Conservation (phyloP, 2,329 filamentous ascomycete genomes). For the Exophiala oligosperma region DNA sequence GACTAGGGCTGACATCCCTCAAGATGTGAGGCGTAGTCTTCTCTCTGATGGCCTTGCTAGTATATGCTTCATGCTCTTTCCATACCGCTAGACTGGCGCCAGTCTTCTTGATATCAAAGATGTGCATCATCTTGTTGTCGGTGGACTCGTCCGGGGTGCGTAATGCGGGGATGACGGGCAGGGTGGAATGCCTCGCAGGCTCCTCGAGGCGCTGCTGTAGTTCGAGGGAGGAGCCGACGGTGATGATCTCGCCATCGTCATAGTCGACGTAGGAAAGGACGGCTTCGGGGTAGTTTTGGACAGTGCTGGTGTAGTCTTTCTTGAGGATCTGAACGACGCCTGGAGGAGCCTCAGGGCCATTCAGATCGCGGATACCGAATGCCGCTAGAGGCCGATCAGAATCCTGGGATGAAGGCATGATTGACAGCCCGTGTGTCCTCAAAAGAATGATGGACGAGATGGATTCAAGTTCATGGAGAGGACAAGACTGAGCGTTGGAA, state of each 20-base stretch:
- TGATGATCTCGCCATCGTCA: conserved; percentile 48
- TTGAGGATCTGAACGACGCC: conserved; percentile 43
- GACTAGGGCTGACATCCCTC: background rate
- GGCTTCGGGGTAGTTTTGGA: conserved; percentile 42
- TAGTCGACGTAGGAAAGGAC: conserved; percentile 47
- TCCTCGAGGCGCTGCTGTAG: conserved; percentile 49
- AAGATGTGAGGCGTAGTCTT: background rate
- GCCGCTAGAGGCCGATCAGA: conserved; percentile 12
- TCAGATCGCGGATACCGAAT: conserved; percentile 29
- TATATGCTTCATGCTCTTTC: conserved; percentile 27
- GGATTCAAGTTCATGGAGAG: background rate
- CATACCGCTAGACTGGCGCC: conserved; percentile 23
- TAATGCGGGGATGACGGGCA: conserved; percentile 11
- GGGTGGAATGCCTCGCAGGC: conserved; percentile 26
- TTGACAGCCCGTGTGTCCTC: conserved; percentile 9
- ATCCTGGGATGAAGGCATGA: conserved; percentile 5
- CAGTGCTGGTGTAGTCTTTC: conserved; percentile 45
- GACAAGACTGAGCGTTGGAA: background rate
- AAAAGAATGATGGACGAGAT: background rate
- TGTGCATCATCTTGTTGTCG: conserved; percentile 39
- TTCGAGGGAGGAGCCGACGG: conserved; percentile 49
- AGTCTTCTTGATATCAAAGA: conserved; percentile 43
- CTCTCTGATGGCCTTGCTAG: conserved; percentile 17
- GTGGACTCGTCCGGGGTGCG: conserved; percentile 1
- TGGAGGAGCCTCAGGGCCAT: conserved; percentile 24